phyloP scores from a whole-genome alignment of 805 yeast species.

The Candida railenensis region DNA sequence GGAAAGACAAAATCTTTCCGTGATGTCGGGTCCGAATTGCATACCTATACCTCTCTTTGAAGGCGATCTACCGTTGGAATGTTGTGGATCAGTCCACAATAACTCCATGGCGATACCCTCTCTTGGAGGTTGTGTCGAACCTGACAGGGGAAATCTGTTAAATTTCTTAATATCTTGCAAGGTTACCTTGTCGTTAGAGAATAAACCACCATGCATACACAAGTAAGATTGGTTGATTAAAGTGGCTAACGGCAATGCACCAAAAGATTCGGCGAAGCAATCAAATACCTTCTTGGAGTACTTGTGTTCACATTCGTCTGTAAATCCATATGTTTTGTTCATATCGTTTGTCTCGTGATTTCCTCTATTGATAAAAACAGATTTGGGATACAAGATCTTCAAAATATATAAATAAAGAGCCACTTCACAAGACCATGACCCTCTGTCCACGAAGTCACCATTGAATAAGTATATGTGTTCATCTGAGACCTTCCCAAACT shows the following conservation, averaged over 20 bases:
- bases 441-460: slow-evolving; percentile 97
- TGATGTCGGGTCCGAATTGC: slow-evolving; percentile 96
- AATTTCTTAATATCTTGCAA: slow-evolving; percentile 71
- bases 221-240: slow-evolving; percentile 75
- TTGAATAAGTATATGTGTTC: slow-evolving; percentile 82
- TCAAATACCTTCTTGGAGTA: slow-evolving; percentile 77
- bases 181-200: slow-evolving; percentile 71
- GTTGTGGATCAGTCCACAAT: slow-evolving; percentile 96
- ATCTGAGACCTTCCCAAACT: slow-evolving; percentile 67
- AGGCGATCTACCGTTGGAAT: slow-evolving; percentile 71
- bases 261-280: slow-evolving; percentile 83
- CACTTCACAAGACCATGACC: slow-evolving; percentile 97
- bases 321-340: slow-evolving; percentile 96
- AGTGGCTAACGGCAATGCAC: slow-evolving; percentile 82
- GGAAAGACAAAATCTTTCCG: slow-evolving; percentile 68
- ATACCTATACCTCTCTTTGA: slow-evolving; percentile 94
- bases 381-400: slow-evolving; percentile 72
- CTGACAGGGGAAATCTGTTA: slow-evolving; percentile 57
- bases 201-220: slow-evolving; percentile 94
- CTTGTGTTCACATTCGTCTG: slow-evolving; percentile 92
- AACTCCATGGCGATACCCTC: slow-evolving; percentile 95
- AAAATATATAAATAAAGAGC: slow-evolving; percentile 76
- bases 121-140: slow-evolving; percentile 75
- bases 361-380: slow-evolving; percentile 82
- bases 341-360: slow-evolving; percentile 96